phyloP scores from a whole-genome alignment of 331 rosid genomes.

The Spiraea crenata region DNA sequence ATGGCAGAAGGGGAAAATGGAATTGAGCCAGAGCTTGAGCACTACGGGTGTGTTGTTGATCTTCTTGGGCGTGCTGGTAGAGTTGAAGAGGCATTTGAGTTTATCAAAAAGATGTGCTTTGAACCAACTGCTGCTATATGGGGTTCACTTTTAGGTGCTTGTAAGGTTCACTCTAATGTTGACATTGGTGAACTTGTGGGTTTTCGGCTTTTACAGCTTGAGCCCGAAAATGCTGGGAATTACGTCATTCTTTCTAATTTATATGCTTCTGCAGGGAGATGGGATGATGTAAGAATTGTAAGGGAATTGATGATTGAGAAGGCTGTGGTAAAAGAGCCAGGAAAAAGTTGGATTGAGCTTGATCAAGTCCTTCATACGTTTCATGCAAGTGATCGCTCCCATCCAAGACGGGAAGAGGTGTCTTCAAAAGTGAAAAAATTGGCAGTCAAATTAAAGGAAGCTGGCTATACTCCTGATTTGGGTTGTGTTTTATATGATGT shows the following conservation, averaged over 20 bases:
- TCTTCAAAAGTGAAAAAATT: slow-evolving; percentile 52
- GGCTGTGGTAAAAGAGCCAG: slow-evolving; percentile 65
- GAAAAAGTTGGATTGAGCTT: slow-evolving; percentile 75
- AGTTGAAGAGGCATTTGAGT: slow-evolving; percentile 58
- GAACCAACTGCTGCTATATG: slow-evolving; percentile 70
- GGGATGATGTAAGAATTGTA: slow-evolving; percentile 61
- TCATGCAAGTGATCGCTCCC: slow-evolving; percentile 68
- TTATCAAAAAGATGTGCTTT: slow-evolving; percentile 51
- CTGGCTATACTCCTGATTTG: slow-evolving; percentile 72
- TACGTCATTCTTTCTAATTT: slow-evolving; percentile 75
- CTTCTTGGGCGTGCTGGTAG: slow-evolving; percentile 73
- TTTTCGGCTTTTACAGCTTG: slow-evolving; percentile 53
- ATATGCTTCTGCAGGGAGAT: slow-evolving; percentile 69
- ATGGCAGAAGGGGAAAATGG: slow-evolving; percentile 47
- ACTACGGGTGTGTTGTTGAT: slow-evolving; percentile 69
- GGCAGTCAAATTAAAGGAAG: slow-evolving; percentile 52
- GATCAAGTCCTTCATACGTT: slow-evolving; percentile 71
- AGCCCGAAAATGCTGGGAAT: slow-evolving; percentile 79
- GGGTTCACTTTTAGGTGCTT: slow-evolving; percentile 79
- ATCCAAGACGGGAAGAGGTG: slow-evolving; percentile 71
- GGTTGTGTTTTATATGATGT: slow-evolving; percentile 74
- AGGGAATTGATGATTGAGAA: slow-evolving; percentile 64
- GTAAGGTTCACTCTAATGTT: slow-evolving; percentile 60
- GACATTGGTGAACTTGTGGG: slow-evolving; percentile 67
- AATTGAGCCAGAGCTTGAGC: slow-evolving; percentile 54